Conservation (phyloP, 1,284 basidiomycete genomes). For the Pisolithus thermaeus region DNA sequence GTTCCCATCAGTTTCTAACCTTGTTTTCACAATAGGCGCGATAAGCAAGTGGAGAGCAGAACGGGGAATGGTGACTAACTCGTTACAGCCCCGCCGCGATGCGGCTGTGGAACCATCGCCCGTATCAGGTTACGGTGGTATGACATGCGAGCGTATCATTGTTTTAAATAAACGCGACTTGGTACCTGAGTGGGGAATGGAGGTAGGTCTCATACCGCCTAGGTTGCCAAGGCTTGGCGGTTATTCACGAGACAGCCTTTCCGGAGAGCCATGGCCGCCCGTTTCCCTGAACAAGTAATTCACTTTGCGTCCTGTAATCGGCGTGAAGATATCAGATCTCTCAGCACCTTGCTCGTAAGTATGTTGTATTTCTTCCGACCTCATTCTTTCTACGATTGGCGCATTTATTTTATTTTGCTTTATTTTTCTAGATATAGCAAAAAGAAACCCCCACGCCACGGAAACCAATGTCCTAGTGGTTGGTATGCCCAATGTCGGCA, state of each 20-base stretch:
- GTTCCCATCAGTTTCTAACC: conserved; percentile 15
- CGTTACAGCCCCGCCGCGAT: conserved; percentile 26
- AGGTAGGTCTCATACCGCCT: conserved; percentile 45
- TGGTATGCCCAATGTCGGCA: conserved; percentile 99
- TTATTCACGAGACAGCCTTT: conserved; percentile 49
- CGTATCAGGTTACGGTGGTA: conserved; percentile 21
- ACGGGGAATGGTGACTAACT: conserved; percentile 46
- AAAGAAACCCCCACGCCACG: conserved; percentile 56
- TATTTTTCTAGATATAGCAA: conserved; percentile 55
- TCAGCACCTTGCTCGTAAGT: conserved; percentile 69
- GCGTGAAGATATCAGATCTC: conserved; percentile 52
- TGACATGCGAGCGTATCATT: conserved; percentile 76
- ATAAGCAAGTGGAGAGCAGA: conserved; percentile 60
- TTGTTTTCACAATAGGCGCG: conserved; percentile 37
- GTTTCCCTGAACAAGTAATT: conserved; percentile 60
- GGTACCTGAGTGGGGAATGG: conserved; percentile 78
- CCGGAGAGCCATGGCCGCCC: conserved; percentile 56
- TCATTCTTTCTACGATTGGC: conserved; percentile 2
- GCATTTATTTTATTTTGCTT: background rate
- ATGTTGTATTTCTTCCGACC: conserved; percentile 32
- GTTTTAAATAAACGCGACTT: conserved; percentile 94
- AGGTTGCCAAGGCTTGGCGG: no score
- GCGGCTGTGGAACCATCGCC: conserved; percentile 4
- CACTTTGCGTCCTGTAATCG: conserved; percentile 70
- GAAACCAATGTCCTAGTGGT: conserved; percentile 86